Evolutionary conservation across 805 yeast genomes (phyloP).

Genomic region (Lachancea thermotolerans): DNA sequence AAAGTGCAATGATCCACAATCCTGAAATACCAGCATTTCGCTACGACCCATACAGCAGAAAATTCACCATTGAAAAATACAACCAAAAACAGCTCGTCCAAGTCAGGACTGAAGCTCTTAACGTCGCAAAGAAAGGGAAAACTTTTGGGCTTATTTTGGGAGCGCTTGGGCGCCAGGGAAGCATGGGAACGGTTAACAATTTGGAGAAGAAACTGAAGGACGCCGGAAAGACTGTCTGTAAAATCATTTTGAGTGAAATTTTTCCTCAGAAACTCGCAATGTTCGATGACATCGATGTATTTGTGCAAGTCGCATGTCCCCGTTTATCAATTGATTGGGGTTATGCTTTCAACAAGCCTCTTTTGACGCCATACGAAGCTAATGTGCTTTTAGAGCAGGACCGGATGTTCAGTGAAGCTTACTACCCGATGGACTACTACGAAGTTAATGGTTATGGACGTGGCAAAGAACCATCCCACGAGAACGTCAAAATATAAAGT

Average conservation of each 20-base stretch:
- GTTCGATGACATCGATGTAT: constrained; percentile 91
- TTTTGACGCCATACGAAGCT: constrained; percentile 92
- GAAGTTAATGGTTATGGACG: constrained; percentile 86
- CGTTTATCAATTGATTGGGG: constrained; percentile 98
- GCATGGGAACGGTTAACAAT: constrained; percentile 62
- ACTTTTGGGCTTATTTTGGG: constrained; percentile 84
- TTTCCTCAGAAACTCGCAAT: constrained; percentile 87
- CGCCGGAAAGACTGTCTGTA: constrained; percentile 62
- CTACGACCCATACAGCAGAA: constrained; percentile 91
- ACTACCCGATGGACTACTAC: constrained; percentile 96
- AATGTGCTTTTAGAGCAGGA: constrained; percentile 82
- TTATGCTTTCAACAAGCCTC: constrained; percentile 87
- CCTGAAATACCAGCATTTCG: constrained; percentile 88
- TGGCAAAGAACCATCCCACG: constrained; percentile 57
- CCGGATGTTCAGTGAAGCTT: constrained; percentile 50
- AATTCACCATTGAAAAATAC: constrained; percentile 81
- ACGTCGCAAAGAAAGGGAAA: constrained; percentile 48
- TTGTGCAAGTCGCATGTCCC: constrained; percentile 97
- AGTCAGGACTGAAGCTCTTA: constrained; percentile 69
- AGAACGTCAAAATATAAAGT: constrained; percentile 1
- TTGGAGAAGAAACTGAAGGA: constrained; percentile 48
- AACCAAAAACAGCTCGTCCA: constrained; percentile 77
- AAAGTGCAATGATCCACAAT: constrained; percentile 94
- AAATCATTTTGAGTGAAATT: constrained; percentile 83
- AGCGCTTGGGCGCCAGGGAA: constrained; percentile 94